These are phyloP conservation scores for Coprinopsis cinerea DNA, from an alignment of 768 basidiomycete genomes.

Conservation along the genomic window DNA sequence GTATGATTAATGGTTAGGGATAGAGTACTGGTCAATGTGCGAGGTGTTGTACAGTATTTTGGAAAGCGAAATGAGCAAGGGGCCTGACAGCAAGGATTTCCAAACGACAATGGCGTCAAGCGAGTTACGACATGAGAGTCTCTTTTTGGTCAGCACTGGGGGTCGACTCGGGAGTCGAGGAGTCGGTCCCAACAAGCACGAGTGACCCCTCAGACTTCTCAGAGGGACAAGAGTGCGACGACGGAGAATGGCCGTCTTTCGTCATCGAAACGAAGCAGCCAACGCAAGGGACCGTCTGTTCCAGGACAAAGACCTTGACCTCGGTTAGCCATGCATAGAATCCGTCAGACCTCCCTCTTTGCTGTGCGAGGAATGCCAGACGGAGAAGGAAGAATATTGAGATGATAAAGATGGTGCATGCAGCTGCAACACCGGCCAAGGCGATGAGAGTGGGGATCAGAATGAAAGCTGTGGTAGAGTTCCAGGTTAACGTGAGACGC, in stretches of 20 bases:
- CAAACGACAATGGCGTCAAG: too few species aligned
- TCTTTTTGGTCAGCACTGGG: too few species aligned
- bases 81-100: not conserved
- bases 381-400: not conserved
- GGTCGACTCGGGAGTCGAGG: not conserved
- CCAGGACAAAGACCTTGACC: too few species aligned
- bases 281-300: too few species aligned
- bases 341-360: not conserved
- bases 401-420: not conserved
- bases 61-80: not conserved
- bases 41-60: not conserved
- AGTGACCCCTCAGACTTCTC: not conserved
- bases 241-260: not conserved
- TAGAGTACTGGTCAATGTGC: not conserved
- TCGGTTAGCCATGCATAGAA: not conserved
- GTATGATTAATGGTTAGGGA: not conserved
- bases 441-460: not conserved
- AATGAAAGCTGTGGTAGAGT: not conserved
- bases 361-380: not conserved
- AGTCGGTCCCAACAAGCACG: not conserved
- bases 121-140: too few species aligned
- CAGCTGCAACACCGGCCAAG: slow-evolving; percentile 16
- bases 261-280: too few species aligned
- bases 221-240: not conserved
- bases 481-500: too few species aligned